A percentile compares a stretch with the other conserved stretches of the same genome.
Conservation (phyloP, 2,329 filamentous ascomycete species). For the Ceratocystis eucalypticola region DNA sequence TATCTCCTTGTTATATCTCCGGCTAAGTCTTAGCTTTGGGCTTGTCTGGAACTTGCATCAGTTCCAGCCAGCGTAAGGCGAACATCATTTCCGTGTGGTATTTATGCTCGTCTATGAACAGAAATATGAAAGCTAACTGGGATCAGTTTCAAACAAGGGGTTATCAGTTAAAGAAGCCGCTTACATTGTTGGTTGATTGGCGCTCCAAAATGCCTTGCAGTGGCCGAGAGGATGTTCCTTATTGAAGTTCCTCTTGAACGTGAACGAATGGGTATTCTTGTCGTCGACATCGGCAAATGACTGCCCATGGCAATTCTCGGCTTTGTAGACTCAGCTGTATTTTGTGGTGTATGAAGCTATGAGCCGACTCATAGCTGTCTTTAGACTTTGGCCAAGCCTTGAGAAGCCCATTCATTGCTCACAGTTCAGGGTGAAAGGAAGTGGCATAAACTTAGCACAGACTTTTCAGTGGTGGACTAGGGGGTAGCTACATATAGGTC, state of each 20-base stretch:
- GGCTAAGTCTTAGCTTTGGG: not conserved
- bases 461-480: not conserved
- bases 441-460: not conserved
- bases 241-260: not conserved
- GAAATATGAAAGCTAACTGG: not conserved
- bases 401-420: not conserved
- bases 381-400: not conserved
- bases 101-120: too few species aligned
- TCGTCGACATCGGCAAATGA: not conserved
- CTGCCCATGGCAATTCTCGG: not conserved
- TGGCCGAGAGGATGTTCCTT: not conserved
- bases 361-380: not conserved
- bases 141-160: not conserved
- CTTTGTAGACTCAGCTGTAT: not conserved
- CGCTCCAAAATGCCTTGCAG: not conserved
- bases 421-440: not conserved
- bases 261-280: not conserved
- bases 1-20: too few species aligned
- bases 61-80: not conserved
- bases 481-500: not conserved
- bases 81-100: not conserved
- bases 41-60: not conserved
- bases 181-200: not conserved
- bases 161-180: not conserved
- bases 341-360: not conserved